These are phyloP conservation scores for Fraxinus velutina DNA, from an alignment of 305 asterid genomes.

Conservation along the genomic window DNA sequence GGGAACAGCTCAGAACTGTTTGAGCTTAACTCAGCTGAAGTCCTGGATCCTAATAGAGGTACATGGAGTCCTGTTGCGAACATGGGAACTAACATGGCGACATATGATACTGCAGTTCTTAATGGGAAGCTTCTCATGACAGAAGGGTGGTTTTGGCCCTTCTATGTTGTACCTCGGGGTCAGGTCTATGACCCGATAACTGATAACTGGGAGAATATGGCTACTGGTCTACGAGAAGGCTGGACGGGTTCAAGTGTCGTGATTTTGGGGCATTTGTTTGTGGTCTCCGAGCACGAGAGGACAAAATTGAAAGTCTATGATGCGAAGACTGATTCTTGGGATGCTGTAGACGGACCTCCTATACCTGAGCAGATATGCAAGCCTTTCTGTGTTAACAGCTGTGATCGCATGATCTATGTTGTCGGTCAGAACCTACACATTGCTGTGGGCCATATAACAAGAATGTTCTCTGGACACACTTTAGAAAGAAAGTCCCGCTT, in stretches of 20 bases:
- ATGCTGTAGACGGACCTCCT: constrained; percentile 69
- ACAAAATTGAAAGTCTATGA: constrained; percentile 83
- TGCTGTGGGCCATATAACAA: constrained; percentile 67
- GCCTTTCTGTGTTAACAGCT: constrained; percentile 71
- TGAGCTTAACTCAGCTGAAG: constrained; percentile 79
- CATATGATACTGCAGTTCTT: constrained; percentile 77
- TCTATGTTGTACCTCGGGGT: constrained; percentile 79
- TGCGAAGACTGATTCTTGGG: constrained; percentile 67
- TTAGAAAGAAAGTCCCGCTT: constrained; percentile 39
- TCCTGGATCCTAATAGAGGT: constrained; percentile 61
- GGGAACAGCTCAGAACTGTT: constrained; percentile 74
- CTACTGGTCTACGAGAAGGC: constrained; percentile 80
- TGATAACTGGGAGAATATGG: constrained; percentile 77
- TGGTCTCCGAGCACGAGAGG: constrained; percentile 84
- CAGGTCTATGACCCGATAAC: constrained; percentile 74
- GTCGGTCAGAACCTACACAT: constrained; percentile 86
- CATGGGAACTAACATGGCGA: constrained; percentile 75
- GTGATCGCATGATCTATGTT: constrained; percentile 60
- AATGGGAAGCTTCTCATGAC: constrained; percentile 81
- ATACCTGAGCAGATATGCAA: constrained; percentile 87
- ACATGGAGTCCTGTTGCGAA: constrained; percentile 61
- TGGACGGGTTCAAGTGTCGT: constrained; percentile 99
- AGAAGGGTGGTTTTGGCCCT: constrained; percentile 99
- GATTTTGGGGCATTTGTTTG: constrained; percentile 59
- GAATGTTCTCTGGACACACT: constrained; percentile 4